A percentile compares a stretch with the other conserved stretches of the same genome.
Conservation (phyloP, 2,329 filamentous ascomycete species). For the Venturiaceae sp. region DNA sequence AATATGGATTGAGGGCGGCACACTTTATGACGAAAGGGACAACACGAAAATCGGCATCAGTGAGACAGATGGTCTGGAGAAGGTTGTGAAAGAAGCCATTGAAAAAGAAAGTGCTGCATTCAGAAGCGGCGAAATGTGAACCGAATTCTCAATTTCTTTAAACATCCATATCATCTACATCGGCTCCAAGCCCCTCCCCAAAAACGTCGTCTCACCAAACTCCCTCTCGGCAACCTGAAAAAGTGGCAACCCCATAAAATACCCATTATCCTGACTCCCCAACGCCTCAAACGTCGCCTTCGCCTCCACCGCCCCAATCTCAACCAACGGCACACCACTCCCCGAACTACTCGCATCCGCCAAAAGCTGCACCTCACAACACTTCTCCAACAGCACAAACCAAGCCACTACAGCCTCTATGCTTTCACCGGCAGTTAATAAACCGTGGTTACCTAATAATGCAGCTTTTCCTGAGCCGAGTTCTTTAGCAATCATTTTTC, state of each 20-base stretch:
- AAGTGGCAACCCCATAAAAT: conserved; percentile 63
- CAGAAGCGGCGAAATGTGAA: background rate
- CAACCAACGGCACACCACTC: conserved; percentile 4
- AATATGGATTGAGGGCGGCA: conserved; percentile 68
- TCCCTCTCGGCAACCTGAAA: conserved; percentile 61
- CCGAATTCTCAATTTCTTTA: background rate
- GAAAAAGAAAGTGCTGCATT: too few species aligned
- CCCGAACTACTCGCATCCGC: conserved; percentile 11
- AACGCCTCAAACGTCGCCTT: conserved; percentile 31
- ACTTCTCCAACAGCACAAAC: conserved; percentile 45
- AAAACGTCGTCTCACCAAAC: conserved; percentile 30
- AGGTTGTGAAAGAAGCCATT: background rate
- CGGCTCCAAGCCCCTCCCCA: conserved; percentile 11
- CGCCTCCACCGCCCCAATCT: conserved; percentile 12
- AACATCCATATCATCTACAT: background rate
- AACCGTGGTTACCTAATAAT: conserved; percentile 44
- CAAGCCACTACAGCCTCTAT: conserved; percentile 44
- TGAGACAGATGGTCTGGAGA: background rate
- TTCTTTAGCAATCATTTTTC: conserved; percentile 38
- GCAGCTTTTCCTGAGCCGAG: conserved; percentile 42
- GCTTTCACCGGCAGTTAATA: conserved; percentile 38
- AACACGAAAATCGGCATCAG: conserved; percentile 37
- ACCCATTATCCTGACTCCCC: conserved; percentile 53
- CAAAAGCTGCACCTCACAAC: conserved; percentile 42
- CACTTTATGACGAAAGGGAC: conserved; percentile 58